These are phyloP conservation scores for Alternaria sp. DNA, from an alignment of 2,329 filamentous ascomycete genomes.

Conservation along the genomic window DNA sequence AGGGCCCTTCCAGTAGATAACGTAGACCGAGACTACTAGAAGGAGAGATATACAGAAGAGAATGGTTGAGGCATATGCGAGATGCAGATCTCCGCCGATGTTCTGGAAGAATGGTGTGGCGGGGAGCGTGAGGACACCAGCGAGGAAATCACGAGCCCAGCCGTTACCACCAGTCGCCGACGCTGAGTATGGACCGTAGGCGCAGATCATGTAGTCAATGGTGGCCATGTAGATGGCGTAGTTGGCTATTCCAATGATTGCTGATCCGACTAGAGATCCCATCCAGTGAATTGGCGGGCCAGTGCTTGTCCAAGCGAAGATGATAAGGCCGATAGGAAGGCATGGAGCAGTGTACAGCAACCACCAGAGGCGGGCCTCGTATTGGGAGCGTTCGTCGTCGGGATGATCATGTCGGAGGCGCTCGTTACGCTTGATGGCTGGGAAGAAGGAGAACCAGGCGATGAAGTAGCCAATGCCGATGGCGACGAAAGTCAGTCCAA, in stretches of 20 bases:
- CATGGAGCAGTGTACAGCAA: slow-evolving; percentile 69
- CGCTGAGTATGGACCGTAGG: slow-evolving; percentile 76
- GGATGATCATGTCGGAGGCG: slow-evolving; percentile 39
- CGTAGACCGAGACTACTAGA: slow-evolving; percentile 52
- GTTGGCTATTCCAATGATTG: slow-evolving; percentile 74
- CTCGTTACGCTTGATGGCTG: slow-evolving; percentile 55
- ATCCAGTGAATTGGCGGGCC: slow-evolving; percentile 74
- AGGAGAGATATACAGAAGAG: slow-evolving; percentile 62
- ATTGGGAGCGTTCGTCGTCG: slow-evolving; percentile 43
- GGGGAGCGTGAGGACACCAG: slow-evolving; percentile 75
- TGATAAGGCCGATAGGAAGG: slow-evolving; percentile 73
- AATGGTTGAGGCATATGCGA: slow-evolving; percentile 64
- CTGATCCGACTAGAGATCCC: slow-evolving; percentile 70
- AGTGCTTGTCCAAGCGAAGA: slow-evolving; percentile 74
- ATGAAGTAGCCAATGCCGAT: slow-evolving; percentile 69
- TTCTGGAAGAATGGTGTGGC: slow-evolving; percentile 67
- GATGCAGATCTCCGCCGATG: slow-evolving; percentile 51
- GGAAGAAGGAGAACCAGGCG: slow-evolving; percentile 68
- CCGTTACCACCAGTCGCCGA: slow-evolving; percentile 82
- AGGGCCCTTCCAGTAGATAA: slow-evolving; percentile 65
- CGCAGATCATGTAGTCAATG: slow-evolving; percentile 80
- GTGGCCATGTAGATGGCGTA: slow-evolving; percentile 80
- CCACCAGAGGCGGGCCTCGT: slow-evolving; percentile 68
- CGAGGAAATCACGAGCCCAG: slow-evolving; percentile 77
- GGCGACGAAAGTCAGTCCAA: slow-evolving; percentile 70